Evolutionary conservation across 2,329 filamentous ascomycete species (phyloP).

Genomic region (Aspergillaceae sp.): DNA sequence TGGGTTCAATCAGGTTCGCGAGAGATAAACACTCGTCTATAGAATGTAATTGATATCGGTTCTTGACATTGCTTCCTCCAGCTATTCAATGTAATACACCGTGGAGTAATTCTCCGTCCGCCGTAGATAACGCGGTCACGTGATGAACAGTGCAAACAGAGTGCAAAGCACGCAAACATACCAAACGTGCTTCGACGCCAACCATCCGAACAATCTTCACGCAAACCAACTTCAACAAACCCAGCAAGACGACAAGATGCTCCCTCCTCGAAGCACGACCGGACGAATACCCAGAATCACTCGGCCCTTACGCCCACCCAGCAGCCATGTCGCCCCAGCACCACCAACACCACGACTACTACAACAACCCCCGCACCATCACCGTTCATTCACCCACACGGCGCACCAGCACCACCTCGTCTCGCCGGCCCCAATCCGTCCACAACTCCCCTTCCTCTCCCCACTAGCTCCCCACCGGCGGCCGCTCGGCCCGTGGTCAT

Average conservation of each 20-base stretch:
- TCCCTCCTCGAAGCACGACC: constrained; percentile 25
- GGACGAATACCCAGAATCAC: constrained; percentile 33
- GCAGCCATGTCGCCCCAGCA: constrained; percentile 5
- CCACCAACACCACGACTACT: not conserved
- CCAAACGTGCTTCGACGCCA: no score
- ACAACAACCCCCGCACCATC: constrained; percentile 29
- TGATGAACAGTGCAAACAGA: constrained; percentile 16
- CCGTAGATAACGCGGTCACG: not conserved
- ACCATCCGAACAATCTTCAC: not conserved
- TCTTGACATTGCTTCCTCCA: no score
- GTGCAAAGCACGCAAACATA: constrained; percentile 6
- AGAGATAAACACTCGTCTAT: constrained; percentile 1
- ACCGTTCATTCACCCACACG: constrained; percentile 47
- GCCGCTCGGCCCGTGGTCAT: constrained; percentile 44
- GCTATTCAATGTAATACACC: no score
- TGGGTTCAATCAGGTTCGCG: no score
- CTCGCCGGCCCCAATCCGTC: constrained; percentile 44
- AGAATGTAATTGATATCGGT: not conserved
- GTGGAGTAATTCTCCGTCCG: no score
- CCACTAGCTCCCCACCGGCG: constrained; percentile 38
- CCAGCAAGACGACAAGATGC: constrained; percentile 17
- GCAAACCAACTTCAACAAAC: not conserved
- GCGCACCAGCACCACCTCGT: constrained; percentile 43
- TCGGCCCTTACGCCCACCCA: constrained; percentile 31
- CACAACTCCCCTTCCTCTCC: constrained; percentile 59